phyloP scores from a whole-genome alignment of 2,329 filamentous ascomycete genomes.

The Neonectria faginata region DNA sequence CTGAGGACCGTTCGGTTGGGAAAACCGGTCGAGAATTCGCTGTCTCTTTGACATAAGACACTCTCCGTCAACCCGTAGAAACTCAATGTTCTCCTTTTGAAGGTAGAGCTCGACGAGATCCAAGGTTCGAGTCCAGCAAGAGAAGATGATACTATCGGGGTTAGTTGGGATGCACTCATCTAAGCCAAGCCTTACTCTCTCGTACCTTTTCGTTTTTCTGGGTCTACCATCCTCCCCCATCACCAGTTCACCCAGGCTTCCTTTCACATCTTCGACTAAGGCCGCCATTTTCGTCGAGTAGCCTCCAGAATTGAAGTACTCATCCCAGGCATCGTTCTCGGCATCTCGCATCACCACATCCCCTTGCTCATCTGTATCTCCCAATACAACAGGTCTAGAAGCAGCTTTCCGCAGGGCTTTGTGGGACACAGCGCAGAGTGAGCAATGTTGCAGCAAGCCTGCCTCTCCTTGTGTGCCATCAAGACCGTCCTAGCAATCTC shows the following conservation, averaged over 20 bases:
- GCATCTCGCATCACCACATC: conserved; percentile 6
- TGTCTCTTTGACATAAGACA: conserved; percentile 52
- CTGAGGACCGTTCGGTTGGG: conserved; percentile 33
- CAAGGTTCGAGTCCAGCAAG: conserved; percentile 58
- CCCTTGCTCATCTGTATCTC: neutral
- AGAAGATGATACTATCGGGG: conserved; percentile 57
- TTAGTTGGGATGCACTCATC: neutral
- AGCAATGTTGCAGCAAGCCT: neutral
- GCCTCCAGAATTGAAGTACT: conserved; percentile 45
- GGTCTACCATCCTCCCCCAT: neutral
- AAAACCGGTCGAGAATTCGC: conserved; percentile 54
- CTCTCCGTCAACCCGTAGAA: conserved; percentile 59
- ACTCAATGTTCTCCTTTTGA: conserved; percentile 40
- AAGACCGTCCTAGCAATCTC: conserved; percentile 42
- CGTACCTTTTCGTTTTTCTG: conserved; percentile 12
- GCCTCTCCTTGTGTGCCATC: conserved; percentile 27
- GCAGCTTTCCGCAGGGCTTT: neutral
- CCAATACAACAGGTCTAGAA: neutral
- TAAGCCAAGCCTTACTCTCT: no score
- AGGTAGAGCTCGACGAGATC: conserved; percentile 52
- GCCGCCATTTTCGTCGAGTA: conserved; percentile 51
- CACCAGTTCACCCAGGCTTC: conserved; percentile 14
- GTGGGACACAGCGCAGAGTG: neutral
- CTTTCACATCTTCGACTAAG: conserved; percentile 47
- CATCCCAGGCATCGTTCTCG: conserved; percentile 25